These are phyloP conservation scores for Magnaporthiopsis incrustans DNA, from an alignment of 2,329 filamentous ascomycete species.

Conservation along the genomic window DNA sequence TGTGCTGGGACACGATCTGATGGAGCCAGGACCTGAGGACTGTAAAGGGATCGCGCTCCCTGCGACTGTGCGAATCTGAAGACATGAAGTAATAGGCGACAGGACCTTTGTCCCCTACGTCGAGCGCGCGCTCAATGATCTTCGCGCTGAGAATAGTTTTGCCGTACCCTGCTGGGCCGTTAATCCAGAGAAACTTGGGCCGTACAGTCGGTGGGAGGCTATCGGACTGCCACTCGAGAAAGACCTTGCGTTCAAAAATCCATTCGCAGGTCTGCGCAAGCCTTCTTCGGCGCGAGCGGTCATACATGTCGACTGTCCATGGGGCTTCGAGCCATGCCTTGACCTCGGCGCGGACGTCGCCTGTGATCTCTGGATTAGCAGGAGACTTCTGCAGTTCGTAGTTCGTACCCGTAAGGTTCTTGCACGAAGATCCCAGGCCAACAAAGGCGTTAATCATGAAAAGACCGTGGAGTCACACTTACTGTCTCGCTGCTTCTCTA, in stretches of 20 bases:
- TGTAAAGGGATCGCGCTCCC: background rate
- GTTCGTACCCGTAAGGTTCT: no score
- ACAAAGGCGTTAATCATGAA: no score
- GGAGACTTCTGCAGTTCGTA: no score
- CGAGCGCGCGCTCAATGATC: background rate
- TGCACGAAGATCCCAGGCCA: no score
- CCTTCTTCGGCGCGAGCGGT: background rate
- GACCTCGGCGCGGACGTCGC: background rate
- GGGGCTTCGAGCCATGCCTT: constrained; percentile 1
- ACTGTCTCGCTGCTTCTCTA: background rate
- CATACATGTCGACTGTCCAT: background rate
- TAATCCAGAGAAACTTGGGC: background rate
- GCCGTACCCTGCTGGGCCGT: background rate
- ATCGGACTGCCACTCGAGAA: background rate
- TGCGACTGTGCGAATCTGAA: background rate
- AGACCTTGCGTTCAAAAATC: background rate
- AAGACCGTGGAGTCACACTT: no score
- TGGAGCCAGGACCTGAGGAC: background rate
- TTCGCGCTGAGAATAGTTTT: background rate
- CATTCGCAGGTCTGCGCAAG: background rate
- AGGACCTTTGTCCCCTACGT: no score
- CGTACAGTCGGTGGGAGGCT: no score
- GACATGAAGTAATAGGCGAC: background rate
- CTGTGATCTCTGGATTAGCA: no score
- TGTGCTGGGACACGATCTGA: background rate